A percentile compares a stretch with the other conserved stretches of the same genome.
phyloP scores from a whole-genome alignment of 164 flowering plant species.

The Kingdonia uniflora region DNA sequence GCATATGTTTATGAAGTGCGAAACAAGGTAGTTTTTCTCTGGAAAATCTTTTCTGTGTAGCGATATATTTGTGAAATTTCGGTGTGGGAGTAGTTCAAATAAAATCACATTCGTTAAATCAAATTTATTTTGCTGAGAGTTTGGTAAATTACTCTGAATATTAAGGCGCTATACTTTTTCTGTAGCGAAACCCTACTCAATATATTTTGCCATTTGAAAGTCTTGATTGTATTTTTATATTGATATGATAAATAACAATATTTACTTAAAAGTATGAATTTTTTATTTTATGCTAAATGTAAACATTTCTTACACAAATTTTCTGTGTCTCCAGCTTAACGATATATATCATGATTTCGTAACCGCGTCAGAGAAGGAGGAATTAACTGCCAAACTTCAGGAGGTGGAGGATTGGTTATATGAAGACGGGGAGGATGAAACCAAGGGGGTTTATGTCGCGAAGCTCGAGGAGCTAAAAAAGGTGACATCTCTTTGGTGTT shows the following conservation, averaged over 20 bases:
- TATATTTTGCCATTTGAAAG: too few species aligned
- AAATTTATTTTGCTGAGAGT: too few species aligned
- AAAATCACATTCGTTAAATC: too few species aligned
- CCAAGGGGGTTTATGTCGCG: constrained; percentile 91
- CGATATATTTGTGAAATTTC: too few species aligned
- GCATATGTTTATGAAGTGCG: constrained; percentile 97
- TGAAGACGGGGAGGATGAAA: constrained; percentile 97
- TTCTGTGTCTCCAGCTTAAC: constrained; percentile 23
- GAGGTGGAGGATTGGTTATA: constrained; percentile 95
- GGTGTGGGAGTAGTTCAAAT: too few species aligned
- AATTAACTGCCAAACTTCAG: constrained; percentile 56
- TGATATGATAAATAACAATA: too few species aligned
- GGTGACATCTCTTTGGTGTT: constrained; percentile 21
- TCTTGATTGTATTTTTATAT: too few species aligned
- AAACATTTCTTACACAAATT: too few species aligned
- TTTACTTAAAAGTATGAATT: background rate
- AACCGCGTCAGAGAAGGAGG: constrained; percentile 42
- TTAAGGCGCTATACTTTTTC: too few species aligned
- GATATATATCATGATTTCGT: constrained; percentile 85
- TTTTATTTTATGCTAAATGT: background rate
- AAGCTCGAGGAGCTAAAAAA: constrained; percentile 95
- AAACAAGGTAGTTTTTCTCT: constrained; percentile 35
- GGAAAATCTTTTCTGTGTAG: too few species aligned
- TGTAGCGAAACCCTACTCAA: too few species aligned
- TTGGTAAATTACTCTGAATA: too few species aligned